Conservation (phyloP, 192 early-diverging fungal genomes). For the Rhizoclosmatium sp. region DNA sequence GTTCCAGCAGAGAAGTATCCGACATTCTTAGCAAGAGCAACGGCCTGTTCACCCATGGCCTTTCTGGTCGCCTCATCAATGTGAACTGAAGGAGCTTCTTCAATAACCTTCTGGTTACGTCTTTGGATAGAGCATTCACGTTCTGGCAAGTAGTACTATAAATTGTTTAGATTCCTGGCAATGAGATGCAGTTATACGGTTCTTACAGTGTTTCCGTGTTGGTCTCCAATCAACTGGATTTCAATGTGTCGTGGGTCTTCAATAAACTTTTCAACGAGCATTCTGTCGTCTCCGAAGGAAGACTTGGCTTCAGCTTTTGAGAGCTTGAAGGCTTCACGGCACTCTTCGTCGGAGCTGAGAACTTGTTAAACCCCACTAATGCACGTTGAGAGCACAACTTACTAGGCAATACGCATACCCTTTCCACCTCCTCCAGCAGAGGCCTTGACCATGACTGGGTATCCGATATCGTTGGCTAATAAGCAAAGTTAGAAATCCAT, state of each 20-base stretch:
- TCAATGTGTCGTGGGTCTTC: slow-evolving; percentile 94
- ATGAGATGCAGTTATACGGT: slow-evolving; percentile 82
- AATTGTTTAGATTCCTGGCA: slow-evolving; percentile 65
- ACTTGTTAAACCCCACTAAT: slow-evolving; percentile 33
- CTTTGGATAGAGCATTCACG: slow-evolving; percentile 98
- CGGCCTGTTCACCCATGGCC: slow-evolving; percentile 59
- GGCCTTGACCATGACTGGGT: slow-evolving; percentile 99
- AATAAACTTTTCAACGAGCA: slow-evolving; percentile 93
- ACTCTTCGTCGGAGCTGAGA: slow-evolving; percentile 88
- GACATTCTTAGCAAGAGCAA: slow-evolving; percentile 67
- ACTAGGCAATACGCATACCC: slow-evolving; percentile 93
- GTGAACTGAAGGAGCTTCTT: slow-evolving; percentile 89
- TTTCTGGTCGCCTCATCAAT: slow-evolving; percentile 48
- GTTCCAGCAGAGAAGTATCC: slow-evolving; percentile 97
- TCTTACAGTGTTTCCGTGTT: slow-evolving; percentile 95
- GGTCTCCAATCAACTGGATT: slow-evolving; percentile 95
- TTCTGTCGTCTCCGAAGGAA: slow-evolving; percentile 86
- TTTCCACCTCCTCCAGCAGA: slow-evolving; percentile 98
- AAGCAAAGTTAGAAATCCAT: not conserved
- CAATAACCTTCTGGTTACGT: slow-evolving; percentile 98
- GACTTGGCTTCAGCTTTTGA: slow-evolving; percentile 81
- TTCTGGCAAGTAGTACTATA: slow-evolving; percentile 87
- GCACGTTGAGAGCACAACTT: slow-evolving; percentile 62
- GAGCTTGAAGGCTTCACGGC: slow-evolving; percentile 79
- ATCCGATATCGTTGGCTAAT: slow-evolving; percentile 88